Percentiles rank a stretch among this genome's conserved stretches.
phyloP scores from a whole-genome alignment of 1,284 basidiomycete species.

The Sphagnurus paluster region DNA sequence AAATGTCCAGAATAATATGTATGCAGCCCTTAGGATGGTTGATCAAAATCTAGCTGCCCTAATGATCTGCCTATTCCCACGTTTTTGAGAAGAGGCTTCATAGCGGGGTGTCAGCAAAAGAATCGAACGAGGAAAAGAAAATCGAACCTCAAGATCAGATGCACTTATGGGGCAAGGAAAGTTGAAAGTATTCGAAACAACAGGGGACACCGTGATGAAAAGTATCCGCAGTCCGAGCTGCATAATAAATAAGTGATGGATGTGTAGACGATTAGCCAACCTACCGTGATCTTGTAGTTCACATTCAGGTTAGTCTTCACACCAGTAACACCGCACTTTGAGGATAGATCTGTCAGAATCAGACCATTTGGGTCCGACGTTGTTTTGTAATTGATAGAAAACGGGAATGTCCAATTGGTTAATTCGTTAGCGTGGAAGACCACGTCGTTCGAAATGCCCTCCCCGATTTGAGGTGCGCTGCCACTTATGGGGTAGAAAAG shows the following conservation, averaged over 20 bases:
- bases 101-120: neutral
- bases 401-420: conserved; percentile 83
- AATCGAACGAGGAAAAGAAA: neutral
- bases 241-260: conserved; percentile 12
- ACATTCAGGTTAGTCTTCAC: conserved; percentile 57
- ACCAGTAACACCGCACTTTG: conserved; percentile 67
- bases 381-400: conserved; percentile 71
- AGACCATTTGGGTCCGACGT: conserved; percentile 55
- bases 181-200: conserved; percentile 62
- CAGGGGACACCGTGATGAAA: conserved; percentile 68
- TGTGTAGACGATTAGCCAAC: conserved; percentile 14
- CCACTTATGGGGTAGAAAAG: conserved; percentile 76
- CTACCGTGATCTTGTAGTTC: conserved; percentile 68
- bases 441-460: conserved; percentile 61
- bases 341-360: conserved; percentile 66
- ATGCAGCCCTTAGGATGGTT: too few relatives aligned
- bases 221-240: conserved; percentile 66
- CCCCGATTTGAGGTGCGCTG: conserved; percentile 56
- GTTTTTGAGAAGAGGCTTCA: conserved; percentile 15
- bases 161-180: conserved; percentile 67
- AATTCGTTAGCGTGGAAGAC: conserved; percentile 64
- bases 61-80: conserved; percentile 8
- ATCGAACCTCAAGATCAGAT: conserved; percentile 35
- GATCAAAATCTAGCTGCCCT: neutral
- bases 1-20: neutral